Evolutionary conservation across 768 basidiomycete genomes (phyloP).

Genomic region (Rubroboletus pulcherrimus): DNA sequence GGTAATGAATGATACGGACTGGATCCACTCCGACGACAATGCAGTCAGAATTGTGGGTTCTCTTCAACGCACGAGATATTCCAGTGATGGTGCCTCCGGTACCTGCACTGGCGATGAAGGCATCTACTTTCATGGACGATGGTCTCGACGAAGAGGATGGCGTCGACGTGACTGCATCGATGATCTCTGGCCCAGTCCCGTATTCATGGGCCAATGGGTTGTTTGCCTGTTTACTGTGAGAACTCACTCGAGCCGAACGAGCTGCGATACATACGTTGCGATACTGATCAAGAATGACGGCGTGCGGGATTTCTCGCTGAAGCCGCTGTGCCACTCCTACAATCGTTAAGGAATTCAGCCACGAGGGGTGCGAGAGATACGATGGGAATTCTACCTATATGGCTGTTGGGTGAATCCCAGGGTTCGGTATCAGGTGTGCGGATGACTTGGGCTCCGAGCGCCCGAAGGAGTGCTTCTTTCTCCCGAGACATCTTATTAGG

Average conservation of each 20-base stretch:
- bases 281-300: constrained; percentile 92
- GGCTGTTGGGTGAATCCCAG: constrained; percentile 85
- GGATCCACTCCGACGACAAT: constrained; percentile 89
- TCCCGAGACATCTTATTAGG: constrained; percentile 97
- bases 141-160: constrained; percentile 54
- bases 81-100: constrained; percentile 97
- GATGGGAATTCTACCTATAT: constrained; percentile 72
- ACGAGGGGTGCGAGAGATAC: constrained; percentile 45
- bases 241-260: neutral
- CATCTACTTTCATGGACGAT: constrained; percentile 75
- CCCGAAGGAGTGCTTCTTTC: constrained; percentile 89
- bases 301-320: constrained; percentile 73
- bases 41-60: constrained; percentile 66
- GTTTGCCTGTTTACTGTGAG: constrained; percentile 45
- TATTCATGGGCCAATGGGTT: constrained; percentile 91
- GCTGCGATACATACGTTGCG: constrained; percentile 50
- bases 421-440: constrained; percentile 89
- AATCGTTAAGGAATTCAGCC: constrained; percentile 86
- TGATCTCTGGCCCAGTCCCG: constrained; percentile 90
- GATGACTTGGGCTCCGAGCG: constrained; percentile 90
- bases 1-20: constrained; percentile 40
- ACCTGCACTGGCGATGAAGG: constrained; percentile 81
- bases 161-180: constrained; percentile 66
- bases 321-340: constrained; percentile 81
- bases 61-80: constrained; percentile 73